Conservation (phyloP, 116 monocot species). For the Zostera marina region DNA sequence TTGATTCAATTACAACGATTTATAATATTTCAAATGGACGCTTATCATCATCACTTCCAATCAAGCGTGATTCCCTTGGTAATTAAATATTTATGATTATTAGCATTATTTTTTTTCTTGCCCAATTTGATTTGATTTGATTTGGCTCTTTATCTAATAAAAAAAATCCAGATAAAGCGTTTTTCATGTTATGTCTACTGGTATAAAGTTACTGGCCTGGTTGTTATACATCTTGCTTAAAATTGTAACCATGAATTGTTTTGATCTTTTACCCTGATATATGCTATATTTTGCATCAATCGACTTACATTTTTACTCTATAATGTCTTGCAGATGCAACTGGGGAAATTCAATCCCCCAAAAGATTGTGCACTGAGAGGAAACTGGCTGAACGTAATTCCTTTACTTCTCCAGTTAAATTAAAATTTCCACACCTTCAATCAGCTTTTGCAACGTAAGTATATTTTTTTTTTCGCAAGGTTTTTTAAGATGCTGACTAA, state of each 20-base stretch:
- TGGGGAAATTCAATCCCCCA: conserved; percentile 50
- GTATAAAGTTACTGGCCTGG: no score
- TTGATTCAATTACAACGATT: conserved; percentile 62
- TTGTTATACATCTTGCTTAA: no score
- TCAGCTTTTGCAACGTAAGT: conserved; percentile 85
- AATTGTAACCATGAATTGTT: not conserved
- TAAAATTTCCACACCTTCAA: conserved; percentile 64
- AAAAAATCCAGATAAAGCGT: no score
- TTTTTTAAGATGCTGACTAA: not conserved
- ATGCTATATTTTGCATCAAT: not conserved
- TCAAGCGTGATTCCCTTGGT: conserved; percentile 48
- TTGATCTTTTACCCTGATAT: not conserved
- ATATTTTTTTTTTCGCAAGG: not conserved
- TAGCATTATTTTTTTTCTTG: not conserved
- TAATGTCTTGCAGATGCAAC: conserved; percentile 31
- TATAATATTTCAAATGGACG: conserved; percentile 28
- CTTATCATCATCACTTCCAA: conserved; percentile 12
- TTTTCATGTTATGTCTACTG: no score
- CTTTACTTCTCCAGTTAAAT: conserved; percentile 57
- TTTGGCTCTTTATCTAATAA: no score
- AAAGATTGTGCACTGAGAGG: conserved; percentile 35
- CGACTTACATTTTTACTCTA: not conserved
- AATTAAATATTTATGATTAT: not conserved
- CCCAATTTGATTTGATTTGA: not conserved
- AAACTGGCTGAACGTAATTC: conserved; percentile 42